phyloP scores from a whole-genome alignment of 2,329 filamentous ascomycete species.

The Bipolaris sorokiniana region DNA sequence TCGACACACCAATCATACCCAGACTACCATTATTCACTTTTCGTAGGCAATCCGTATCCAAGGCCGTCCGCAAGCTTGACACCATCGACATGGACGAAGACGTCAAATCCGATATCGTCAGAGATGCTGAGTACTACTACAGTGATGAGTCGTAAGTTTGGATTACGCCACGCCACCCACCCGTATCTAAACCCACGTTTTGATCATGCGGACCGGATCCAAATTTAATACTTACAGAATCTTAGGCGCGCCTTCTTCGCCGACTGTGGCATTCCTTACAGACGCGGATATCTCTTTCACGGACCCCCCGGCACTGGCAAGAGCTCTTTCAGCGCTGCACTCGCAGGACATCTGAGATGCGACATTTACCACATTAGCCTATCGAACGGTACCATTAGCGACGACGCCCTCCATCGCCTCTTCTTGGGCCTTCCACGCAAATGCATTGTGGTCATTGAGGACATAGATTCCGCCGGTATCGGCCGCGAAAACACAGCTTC shows the following conservation, averaged over 20 bases:
- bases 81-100: slow-evolving; percentile 42
- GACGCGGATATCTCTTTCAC: slow-evolving; percentile 50
- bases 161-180: background rate
- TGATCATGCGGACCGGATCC: background rate
- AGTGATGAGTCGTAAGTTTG: slow-evolving; percentile 28
- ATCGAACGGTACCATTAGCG: slow-evolving; percentile 33
- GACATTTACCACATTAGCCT: slow-evolving; percentile 50
- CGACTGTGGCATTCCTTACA: slow-evolving; percentile 43
- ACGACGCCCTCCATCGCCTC: slow-evolving; percentile 36
- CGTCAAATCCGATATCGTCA: slow-evolving; percentile 37
- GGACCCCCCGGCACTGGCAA: slow-evolving; percentile 52
- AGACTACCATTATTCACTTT: background rate
- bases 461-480: slow-evolving; percentile 48
- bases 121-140: slow-evolving; percentile 49
- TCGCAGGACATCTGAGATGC: slow-evolving; percentile 47
- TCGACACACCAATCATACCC: background rate
- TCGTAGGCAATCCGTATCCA: slow-evolving; percentile 27
- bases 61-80: slow-evolving; percentile 36
- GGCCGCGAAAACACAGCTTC: slow-evolving; percentile 26
- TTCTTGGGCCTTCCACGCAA: slow-evolving; percentile 37
- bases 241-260: slow-evolving; percentile 38
- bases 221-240: background rate
- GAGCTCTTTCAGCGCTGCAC: slow-evolving; percentile 47
- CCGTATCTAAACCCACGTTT: background rate
- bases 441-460: slow-evolving; percentile 52